Conservation (phyloP, 2,329 filamentous ascomycete species). For the Onygena corvina region DNA sequence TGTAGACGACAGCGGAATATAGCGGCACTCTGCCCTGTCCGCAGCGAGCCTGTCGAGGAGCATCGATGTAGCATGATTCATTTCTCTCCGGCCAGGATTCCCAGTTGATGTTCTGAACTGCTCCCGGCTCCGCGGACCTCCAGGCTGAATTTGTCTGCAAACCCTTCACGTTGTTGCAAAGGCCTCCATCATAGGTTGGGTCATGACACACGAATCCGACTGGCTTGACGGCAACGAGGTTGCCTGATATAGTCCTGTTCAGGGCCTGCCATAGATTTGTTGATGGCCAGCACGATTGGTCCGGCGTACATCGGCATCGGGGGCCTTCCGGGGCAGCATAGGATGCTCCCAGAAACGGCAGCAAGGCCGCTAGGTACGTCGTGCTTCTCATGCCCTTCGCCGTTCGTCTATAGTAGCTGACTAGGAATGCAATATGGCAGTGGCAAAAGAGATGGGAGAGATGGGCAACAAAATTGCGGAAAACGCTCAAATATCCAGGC, state of each 20-base stretch:
- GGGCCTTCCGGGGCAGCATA: slow-evolving; percentile 11
- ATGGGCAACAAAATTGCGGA: no score
- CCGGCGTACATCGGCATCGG: slow-evolving; percentile 36
- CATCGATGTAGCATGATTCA: slow-evolving; percentile 29
- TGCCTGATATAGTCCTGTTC: slow-evolving; percentile 41
- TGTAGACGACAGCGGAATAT: slow-evolving; percentile 28
- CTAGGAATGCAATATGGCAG: neutral
- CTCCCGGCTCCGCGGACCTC: slow-evolving; percentile 28
- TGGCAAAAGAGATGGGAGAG: no score
- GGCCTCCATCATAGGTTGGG: slow-evolving; percentile 34
- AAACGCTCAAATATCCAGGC: no score
- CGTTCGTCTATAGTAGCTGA: neutral
- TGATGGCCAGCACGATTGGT: slow-evolving; percentile 45
- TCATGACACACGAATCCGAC: slow-evolving; percentile 44
- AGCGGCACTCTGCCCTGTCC: slow-evolving; percentile 28
- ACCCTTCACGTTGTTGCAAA: slow-evolving; percentile 27
- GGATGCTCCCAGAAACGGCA: slow-evolving; percentile 7
- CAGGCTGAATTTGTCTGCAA: slow-evolving; percentile 23
- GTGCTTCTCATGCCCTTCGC: neutral
- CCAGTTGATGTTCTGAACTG: slow-evolving; percentile 31
- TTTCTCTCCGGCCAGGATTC: slow-evolving; percentile 29
- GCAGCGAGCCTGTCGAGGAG: slow-evolving; percentile 19
- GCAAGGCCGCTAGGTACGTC: neutral
- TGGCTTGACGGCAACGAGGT: slow-evolving; percentile 43
- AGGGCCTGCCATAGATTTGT: slow-evolving; percentile 38